phyloP scores from a whole-genome alignment of 2,329 filamentous ascomycete genomes.

The Diaporthe helianthi region DNA sequence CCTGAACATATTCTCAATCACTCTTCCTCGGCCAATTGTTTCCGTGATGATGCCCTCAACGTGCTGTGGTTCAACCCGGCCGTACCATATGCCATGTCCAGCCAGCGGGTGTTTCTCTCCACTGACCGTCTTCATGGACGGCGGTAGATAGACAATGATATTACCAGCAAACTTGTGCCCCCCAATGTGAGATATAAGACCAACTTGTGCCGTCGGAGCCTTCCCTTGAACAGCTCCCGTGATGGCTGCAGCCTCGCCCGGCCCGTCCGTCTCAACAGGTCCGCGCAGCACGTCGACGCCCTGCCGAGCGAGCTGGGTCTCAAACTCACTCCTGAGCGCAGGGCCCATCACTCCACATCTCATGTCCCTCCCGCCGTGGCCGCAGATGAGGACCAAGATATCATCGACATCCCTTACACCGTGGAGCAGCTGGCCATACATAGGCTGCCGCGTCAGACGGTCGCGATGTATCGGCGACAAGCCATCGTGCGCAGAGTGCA shows the following conservation, averaged over 20 bases:
- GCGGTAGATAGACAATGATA: conserved; percentile 80
- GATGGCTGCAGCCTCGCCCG: conserved; percentile 38
- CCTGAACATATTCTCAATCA: conserved; percentile 75
- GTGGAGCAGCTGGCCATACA: conserved; percentile 57
- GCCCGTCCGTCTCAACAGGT: conserved; percentile 50
- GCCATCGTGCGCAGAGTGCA: conserved; percentile 67
- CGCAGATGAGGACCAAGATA: conserved; percentile 84
- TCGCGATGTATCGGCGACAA: conserved; percentile 66
- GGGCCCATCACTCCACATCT: conserved; percentile 85
- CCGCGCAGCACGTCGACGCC: conserved; percentile 58
- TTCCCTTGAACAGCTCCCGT: conserved; percentile 35
- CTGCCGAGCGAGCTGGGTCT: conserved; percentile 58
- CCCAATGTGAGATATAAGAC: conserved; percentile 78
- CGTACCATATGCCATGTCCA: conserved; percentile 83
- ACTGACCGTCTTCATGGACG: conserved; percentile 48
- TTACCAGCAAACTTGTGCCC: conserved; percentile 89
- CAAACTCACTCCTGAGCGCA: conserved; percentile 74
- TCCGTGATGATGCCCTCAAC: conserved; percentile 78
- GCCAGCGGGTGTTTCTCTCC: conserved; percentile 63
- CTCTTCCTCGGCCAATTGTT: conserved; percentile 70
- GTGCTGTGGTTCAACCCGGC: conserved; percentile 75
- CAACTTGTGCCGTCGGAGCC: conserved; percentile 62
- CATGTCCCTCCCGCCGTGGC: conserved; percentile 81
- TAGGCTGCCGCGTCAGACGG: conserved; percentile 57
- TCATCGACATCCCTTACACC: conserved; percentile 69